Evolutionary conservation across 2,329 filamentous ascomycete genomes (phyloP).

Genomic region (Calonectria hongkongensis): DNA sequence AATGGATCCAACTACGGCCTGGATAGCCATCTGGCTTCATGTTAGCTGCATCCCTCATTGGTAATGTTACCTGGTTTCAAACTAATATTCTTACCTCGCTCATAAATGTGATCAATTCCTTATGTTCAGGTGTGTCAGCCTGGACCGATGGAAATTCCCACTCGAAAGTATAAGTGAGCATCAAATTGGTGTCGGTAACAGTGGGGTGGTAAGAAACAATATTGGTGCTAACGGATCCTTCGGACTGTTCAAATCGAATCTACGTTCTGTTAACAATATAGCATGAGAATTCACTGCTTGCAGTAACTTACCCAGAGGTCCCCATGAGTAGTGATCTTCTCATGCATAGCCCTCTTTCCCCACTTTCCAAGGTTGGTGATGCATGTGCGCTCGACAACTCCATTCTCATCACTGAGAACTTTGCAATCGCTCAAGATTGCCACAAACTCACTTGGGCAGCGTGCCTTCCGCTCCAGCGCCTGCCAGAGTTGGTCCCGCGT

Average conservation of each 20-base stretch:
- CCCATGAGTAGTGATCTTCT: constrained; percentile 15
- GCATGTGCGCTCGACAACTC: constrained; percentile 11
- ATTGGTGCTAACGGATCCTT: constrained; percentile 14
- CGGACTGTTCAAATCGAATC: constrained; percentile 14
- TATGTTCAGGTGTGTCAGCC: background rate
- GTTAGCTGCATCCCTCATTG: background rate
- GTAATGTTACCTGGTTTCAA: background rate
- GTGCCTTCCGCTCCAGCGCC: constrained; percentile 15
- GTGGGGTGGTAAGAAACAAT: constrained; percentile 5
- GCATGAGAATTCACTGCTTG: accelerated
- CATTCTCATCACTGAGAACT: background rate
- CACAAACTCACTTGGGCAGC: constrained; percentile 13
- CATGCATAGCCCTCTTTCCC: constrained; percentile 13
- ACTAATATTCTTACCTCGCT: background rate
- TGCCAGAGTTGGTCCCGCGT: background rate
- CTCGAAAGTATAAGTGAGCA: constrained; percentile 15
- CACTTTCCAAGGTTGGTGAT: constrained; percentile 9
- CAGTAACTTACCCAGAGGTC: background rate
- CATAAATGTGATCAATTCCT: background rate
- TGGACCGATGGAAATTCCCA: constrained; percentile 6
- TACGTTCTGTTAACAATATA: background rate
- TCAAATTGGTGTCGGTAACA: constrained; percentile 2
- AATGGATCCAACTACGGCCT: background rate
- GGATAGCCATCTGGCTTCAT: background rate
- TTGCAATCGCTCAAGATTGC: constrained; percentile 8